Base-by-base conservation (phyloP, 192 early-diverging fungal genomes). In the Gaertneriomyces semiglobifer region DNA sequence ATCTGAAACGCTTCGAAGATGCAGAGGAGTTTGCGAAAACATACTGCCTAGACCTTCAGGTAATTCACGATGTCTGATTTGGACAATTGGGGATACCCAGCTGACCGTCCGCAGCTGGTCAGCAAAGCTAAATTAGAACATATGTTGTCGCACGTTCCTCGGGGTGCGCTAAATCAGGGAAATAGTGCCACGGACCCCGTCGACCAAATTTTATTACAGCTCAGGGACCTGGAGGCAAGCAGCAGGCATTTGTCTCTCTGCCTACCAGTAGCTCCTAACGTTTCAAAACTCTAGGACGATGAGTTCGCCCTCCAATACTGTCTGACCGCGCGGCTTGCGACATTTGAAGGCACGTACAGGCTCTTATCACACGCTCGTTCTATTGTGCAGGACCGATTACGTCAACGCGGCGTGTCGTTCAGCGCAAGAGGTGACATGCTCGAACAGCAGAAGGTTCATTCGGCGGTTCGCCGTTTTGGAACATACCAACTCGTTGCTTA, bases 31-130 rank as follows among this genome's bases (percentile, higher is more conserved):
- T 72, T 64, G 73, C 77, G 5, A 14, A 47, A 42, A 43, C 54
- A 19, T 73, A 45, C 63, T 69, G 59, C 5, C 43, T 79, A 62
- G 74, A 73, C 40, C 46, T 73, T 14, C 61, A 75, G 60, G 74
- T 74, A 64, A 14, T 57, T n/a, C 11, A 12, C 14, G n/a, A 68
- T 18, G 25, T 65, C 14, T 11, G n/a, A n/a, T 74, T 5, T 77
- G 82, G 50, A 77, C 81, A 33, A 33, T 33, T 33, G 74, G 76
- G 16, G 64, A 82, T 50, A 81, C 14, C n/a, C n/a, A 53, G 14
- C 33, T 20, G 55, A 57, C 12, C 20, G 55, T 1, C 25, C 14
- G 55, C n/a, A 57, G 25, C 25, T 33, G 25, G 66, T 74, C 14
- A 19, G 56, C 19, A 74, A 74, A 51, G 58, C 66, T 14, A 69